Percentiles rank a stretch among this genome's conserved stretches.
Evolutionary conservation across 257 asterid species (phyloP).

Genomic region (Rehmannia glutinosa): DNA sequence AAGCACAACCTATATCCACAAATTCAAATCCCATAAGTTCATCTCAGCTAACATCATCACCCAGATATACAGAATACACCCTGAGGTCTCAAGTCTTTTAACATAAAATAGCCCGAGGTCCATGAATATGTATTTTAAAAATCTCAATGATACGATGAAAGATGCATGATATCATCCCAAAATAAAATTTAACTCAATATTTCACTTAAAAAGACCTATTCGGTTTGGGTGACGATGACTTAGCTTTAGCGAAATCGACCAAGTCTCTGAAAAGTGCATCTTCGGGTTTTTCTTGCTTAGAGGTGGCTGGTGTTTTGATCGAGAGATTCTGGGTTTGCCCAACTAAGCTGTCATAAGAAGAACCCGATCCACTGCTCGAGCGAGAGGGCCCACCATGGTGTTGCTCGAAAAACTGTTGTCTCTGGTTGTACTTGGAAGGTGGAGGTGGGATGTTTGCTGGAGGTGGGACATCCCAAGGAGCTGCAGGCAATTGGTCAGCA

Average conservation of each 20-base stretch:
- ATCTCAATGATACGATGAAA: slow-evolving; percentile 18
- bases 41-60: slow-evolving; percentile 22
- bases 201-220: slow-evolving; percentile 53
- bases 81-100: slow-evolving; percentile 8
- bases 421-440: slow-evolving; percentile 70
- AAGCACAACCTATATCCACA: slow-evolving; percentile 29
- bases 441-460: slow-evolving; percentile 64
- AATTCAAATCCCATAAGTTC: slow-evolving; percentile 28
- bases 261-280: slow-evolving; percentile 88
- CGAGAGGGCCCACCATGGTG: slow-evolving; percentile 38
- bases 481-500: slow-evolving; percentile 45
- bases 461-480: too few relatives aligned
- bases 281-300: slow-evolving; percentile 64
- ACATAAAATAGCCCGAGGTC: slow-evolving; percentile 11
- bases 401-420: slow-evolving; percentile 80
- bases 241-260: slow-evolving; percentile 89
- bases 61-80: slow-evolving; percentile 27
- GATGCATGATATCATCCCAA: too few relatives aligned
- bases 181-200: too few relatives aligned
- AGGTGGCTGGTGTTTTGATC: slow-evolving; percentile 44
- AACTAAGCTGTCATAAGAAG: slow-evolving; percentile 65
- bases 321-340: slow-evolving; percentile 78
- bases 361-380: slow-evolving; percentile 54
- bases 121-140: slow-evolving; percentile 1
- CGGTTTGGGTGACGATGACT: slow-evolving; percentile 80